Evolutionary conservation across 768 basidiomycete genomes (phyloP).

Genomic region (Dendrothele bispora): DNA sequence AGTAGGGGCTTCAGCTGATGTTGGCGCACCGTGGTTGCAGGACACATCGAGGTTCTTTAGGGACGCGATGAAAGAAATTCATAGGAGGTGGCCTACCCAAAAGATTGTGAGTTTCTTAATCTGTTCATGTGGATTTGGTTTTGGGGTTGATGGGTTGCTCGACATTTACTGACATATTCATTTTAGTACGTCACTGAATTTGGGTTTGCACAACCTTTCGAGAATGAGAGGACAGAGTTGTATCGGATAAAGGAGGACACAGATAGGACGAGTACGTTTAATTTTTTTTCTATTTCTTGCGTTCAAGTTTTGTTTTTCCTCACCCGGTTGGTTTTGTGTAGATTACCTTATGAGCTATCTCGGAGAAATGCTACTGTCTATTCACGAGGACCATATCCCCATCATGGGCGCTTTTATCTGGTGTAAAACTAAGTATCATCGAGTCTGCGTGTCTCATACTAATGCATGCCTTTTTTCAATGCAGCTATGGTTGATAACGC

Average conservation of each 20-base stretch:
- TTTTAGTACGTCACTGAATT: slow-evolving; percentile 38
- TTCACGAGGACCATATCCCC: slow-evolving; percentile 50
- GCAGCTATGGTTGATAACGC: slow-evolving; percentile 49
- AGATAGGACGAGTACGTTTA: slow-evolving; percentile 38
- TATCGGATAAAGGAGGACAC: slow-evolving; percentile 47
- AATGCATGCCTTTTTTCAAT: not conserved
- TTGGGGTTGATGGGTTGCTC: no score
- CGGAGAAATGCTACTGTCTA: slow-evolving; percentile 46
- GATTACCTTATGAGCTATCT: slow-evolving; percentile 53
- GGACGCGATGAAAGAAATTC: slow-evolving; percentile 31
- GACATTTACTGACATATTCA: no score
- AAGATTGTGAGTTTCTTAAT: slow-evolving; percentile 37
- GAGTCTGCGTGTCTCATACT: not conserved
- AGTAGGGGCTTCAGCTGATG: slow-evolving; percentile 44
- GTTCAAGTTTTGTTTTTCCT: no score
- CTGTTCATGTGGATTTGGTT: no score
- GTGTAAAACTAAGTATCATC: slow-evolving; percentile 29
- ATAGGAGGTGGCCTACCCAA: slow-evolving; percentile 41
- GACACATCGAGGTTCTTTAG: slow-evolving; percentile 42
- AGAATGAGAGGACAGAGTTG: slow-evolving; percentile 38
- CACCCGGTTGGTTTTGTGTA: no score
- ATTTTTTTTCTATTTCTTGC: not conserved
- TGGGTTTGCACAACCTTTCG: slow-evolving; percentile 52
- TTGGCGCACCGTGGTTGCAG: slow-evolving; percentile 40
- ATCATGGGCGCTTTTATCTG: slow-evolving; percentile 47